Conservation (phyloP, 441 rosid genomes). For the Bocquillonia castaneifolia region DNA sequence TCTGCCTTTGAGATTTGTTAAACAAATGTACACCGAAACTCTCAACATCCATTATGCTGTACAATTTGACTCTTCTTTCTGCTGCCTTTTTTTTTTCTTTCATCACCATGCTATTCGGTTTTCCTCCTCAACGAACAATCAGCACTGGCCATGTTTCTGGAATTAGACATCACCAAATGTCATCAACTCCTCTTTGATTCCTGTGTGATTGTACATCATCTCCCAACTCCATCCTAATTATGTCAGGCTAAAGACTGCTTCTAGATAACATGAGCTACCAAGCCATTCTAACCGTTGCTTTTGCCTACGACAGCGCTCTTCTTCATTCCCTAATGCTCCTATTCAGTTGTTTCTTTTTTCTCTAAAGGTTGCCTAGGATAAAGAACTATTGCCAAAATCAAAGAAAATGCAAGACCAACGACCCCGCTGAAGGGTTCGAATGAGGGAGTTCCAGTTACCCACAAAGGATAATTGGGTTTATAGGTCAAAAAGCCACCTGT, state of each 20-base stretch:
- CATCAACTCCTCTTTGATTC: neutral
- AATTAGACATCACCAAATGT: neutral
- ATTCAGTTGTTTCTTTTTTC: constrained; percentile 18
- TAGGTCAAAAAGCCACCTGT: constrained; percentile 59
- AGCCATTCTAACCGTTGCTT: neutral
- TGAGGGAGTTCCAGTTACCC: constrained; percentile 65
- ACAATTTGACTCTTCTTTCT: neutral
- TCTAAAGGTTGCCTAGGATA: constrained; percentile 47
- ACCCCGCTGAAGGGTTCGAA: constrained; percentile 82
- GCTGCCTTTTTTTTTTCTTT: too few relatives aligned
- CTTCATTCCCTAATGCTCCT: constrained; percentile 20
- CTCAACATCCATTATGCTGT: neutral
- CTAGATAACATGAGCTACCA: neutral
- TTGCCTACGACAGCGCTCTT: neutral
- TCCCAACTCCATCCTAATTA: too few relatives aligned
- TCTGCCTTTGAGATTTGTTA: neutral
- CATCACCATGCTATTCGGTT: neutral
- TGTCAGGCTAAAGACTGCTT: too few relatives aligned
- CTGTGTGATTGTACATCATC: neutral
- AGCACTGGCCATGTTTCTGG: neutral
- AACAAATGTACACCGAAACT: constrained; percentile 2
- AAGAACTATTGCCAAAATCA: constrained; percentile 48
- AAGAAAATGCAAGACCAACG: constrained; percentile 59
- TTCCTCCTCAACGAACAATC: neutral
- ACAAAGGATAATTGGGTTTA: constrained; percentile 40